Conservation (phyloP, 106 monocot genomes). For the Platanthera zijinensis region DNA sequence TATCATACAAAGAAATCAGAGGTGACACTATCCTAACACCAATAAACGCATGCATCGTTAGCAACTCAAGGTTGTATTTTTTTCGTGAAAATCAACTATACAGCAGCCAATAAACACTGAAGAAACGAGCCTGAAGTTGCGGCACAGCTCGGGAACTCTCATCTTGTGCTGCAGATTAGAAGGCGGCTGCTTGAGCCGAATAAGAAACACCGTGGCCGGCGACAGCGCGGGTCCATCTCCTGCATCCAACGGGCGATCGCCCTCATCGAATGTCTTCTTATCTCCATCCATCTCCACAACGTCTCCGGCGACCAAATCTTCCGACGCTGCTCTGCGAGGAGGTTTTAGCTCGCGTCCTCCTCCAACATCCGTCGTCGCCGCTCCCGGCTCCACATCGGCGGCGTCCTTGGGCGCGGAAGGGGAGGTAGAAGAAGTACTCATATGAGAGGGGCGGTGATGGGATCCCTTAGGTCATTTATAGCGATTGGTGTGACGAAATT, state of each 20-base stretch:
- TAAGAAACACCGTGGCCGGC: constrained; percentile 82
- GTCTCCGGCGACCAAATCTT: not conserved
- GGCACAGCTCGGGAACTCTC: constrained; percentile 94
- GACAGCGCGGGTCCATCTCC: constrained; percentile 23
- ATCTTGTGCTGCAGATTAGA: constrained; percentile 77
- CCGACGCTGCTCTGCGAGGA: constrained; percentile 3
- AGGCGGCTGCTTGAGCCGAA: constrained; percentile 83
- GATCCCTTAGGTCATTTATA: constrained; percentile 43
- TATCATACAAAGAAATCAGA: not conserved
- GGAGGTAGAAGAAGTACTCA: constrained; percentile 28
- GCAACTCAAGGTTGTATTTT: not conserved
- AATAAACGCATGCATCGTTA: not conserved
- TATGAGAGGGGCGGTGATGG: constrained; percentile 12
- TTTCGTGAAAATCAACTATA: not conserved
- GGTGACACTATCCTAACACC: not conserved
- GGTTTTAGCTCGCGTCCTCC: not conserved
- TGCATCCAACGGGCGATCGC: constrained; percentile 33
- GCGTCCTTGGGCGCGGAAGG: not conserved
- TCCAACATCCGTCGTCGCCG: constrained; percentile 13
- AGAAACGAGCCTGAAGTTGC: constrained; percentile 71
- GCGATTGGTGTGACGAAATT: constrained; percentile 21
- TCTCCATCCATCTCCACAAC: constrained; percentile 16
- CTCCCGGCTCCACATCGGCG: constrained; percentile 6
- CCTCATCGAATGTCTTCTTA: constrained; percentile 20
- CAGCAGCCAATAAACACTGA: not conserved